Evolutionary conservation across 225 moss, liverwort and hornwort genomes (phyloP).

Genomic region (Marchantia polymorpha): DNA sequence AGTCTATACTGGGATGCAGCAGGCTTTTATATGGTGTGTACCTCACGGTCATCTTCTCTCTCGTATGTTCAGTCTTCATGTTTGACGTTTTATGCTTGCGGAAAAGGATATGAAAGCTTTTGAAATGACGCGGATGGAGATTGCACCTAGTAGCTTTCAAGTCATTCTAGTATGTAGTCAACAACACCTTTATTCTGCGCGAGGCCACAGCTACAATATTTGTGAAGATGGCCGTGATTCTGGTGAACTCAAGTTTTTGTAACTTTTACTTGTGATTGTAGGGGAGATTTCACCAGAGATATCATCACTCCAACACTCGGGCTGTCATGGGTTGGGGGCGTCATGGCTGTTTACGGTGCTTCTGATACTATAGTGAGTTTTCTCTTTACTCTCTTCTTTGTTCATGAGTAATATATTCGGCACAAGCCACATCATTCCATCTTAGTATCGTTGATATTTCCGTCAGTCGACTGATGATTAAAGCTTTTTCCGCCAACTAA

Average conservation of each 20-base stretch:
- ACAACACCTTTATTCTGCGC: neutral
- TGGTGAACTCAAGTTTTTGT: neutral
- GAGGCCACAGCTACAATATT: neutral
- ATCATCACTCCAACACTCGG: constrained; percentile 80
- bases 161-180: neutral
- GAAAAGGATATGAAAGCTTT: neutral
- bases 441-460: neutral
- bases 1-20: constrained; percentile 86
- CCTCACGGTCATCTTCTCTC: constrained; percentile 9
- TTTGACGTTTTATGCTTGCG: neutral
- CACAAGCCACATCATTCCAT: neutral
- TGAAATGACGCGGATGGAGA: neutral
- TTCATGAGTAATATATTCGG: neutral
- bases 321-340: constrained; percentile 93
- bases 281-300: constrained; percentile 92
- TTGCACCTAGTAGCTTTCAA: neutral
- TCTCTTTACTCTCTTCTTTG: neutral
- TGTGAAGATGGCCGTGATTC: neutral
- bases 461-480: neutral
- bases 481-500: neutral
- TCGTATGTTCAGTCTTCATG: neutral
- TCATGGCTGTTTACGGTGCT: constrained; percentile 87
- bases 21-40: constrained; percentile 88
- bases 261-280: constrained; percentile 26
- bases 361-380: constrained; percentile 72